Conservation (phyloP, 495 filamentous ascomycete species). For the Neurospora tetraspora region DNA sequence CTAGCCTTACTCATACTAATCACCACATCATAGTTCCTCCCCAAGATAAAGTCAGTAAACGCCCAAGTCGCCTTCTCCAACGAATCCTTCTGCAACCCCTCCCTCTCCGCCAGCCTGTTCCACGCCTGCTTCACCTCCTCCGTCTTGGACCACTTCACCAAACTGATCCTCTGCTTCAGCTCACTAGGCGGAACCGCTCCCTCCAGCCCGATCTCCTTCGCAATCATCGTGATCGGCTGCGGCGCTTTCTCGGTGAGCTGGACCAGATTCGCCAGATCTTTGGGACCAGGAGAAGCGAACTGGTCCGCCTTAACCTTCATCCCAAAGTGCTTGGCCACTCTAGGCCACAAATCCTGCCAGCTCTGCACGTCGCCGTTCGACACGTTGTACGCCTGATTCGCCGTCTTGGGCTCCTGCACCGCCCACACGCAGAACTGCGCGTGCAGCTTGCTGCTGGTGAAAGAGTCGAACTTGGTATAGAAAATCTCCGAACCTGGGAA, state of each 20-base stretch:
- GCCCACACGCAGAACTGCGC: constrained; percentile 46
- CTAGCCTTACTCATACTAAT: constrained; percentile 50
- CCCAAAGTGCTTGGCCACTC: constrained; percentile 34
- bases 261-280: constrained; percentile 7
- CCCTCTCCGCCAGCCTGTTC: constrained; percentile 31
- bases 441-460: constrained; percentile 41
- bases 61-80: constrained; percentile 49
- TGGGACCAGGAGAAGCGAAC: constrained; percentile 21
- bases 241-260: constrained; percentile 23
- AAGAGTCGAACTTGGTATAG: constrained; percentile 42
- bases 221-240: constrained; percentile 31
- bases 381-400: constrained; percentile 47
- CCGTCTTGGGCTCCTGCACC: constrained; percentile 28
- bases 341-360: constrained; percentile 49
- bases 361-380: constrained; percentile 44
- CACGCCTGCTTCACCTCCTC: constrained; percentile 43
- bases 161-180: constrained; percentile 38
- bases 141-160: constrained; percentile 40
- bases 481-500: constrained; percentile 40
- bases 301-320: constrained; percentile 35
- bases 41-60: constrained; percentile 42
- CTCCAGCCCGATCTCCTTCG: constrained; percentile 30
- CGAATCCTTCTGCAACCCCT: constrained; percentile 37
- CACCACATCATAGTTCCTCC: constrained; percentile 39
- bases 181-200: constrained; percentile 15